Percentiles rank a stretch among this genome's conserved stretches.
Conservation (phyloP, 139 green algal species). For the Chlorella sp. region DNA sequence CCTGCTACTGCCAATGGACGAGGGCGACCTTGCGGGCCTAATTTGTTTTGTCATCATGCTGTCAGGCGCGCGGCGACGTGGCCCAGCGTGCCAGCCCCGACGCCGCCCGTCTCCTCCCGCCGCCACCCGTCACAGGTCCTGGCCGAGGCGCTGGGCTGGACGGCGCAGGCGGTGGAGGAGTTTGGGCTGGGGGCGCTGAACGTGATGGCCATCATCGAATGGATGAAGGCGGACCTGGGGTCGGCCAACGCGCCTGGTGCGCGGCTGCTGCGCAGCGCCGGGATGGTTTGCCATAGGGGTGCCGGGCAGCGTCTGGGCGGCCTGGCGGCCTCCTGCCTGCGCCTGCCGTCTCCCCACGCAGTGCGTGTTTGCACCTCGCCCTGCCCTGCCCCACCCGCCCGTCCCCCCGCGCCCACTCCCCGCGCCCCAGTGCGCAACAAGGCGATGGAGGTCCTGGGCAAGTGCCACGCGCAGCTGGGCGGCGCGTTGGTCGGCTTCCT, state of each 20-base stretch:
- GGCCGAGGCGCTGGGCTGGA: slow-evolving; percentile 84
- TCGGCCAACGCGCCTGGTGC: slow-evolving; percentile 69
- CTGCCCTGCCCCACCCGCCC: background rate
- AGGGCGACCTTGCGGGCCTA: too few relatives aligned
- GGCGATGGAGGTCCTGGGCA: slow-evolving; percentile 66
- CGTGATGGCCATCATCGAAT: slow-evolving; percentile 73
- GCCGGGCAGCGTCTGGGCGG: too few relatives aligned
- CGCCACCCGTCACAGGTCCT: too few relatives aligned
- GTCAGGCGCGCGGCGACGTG: too few relatives aligned
- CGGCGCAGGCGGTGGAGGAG: slow-evolving; percentile 74
- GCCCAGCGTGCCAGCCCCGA: too few relatives aligned
- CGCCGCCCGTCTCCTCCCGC: too few relatives aligned
- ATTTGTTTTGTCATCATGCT: too few relatives aligned
- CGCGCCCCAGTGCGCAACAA: slow-evolving; percentile 63
- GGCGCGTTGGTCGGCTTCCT: slow-evolving; percentile 50
- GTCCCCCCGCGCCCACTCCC: too few relatives aligned
- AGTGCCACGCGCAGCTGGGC: slow-evolving; percentile 65
- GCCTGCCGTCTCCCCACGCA: background rate
- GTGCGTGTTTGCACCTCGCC: background rate
- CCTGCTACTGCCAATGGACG: too few relatives aligned
- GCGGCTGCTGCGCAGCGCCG: background rate
- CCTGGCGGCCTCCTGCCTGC: too few relatives aligned
- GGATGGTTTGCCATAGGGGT: too few relatives aligned
- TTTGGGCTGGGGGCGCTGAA: slow-evolving; percentile 81
- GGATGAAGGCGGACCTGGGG: slow-evolving; percentile 76